phyloP scores from a whole-genome alignment of 495 filamentous ascomycete genomes.

The Xylaria flabelliformis region DNA sequence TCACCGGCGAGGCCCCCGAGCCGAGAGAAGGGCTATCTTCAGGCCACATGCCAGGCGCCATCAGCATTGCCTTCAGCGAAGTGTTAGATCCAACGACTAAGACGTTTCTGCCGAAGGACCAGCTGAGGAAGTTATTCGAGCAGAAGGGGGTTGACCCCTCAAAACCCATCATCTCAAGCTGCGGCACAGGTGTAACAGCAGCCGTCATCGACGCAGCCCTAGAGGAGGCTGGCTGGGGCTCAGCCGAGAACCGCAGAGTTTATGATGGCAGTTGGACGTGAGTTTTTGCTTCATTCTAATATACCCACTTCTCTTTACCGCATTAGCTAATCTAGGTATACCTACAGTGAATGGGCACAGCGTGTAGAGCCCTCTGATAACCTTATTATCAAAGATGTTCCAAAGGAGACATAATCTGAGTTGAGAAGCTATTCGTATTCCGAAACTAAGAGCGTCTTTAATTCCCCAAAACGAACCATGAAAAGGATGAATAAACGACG shows the following conservation, averaged over 20 bases:
- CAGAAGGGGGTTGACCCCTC: conserved; percentile 75
- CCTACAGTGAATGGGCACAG: conserved; percentile 74
- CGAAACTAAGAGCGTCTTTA: background rate
- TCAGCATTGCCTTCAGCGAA: conserved; percentile 79
- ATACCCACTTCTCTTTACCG: background rate
- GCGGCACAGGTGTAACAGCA: conserved; percentile 96
- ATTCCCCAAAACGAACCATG: background rate
- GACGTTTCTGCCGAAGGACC: conserved; percentile 71
- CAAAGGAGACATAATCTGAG: conserved; percentile 15
- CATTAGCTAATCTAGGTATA: conserved; percentile 9
- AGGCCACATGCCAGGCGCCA: conserved; percentile 89
- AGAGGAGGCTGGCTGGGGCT: conserved; percentile 74
- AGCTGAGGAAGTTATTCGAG: conserved; percentile 79
- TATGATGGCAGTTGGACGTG: conserved; percentile 99
- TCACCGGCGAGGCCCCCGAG: conserved; percentile 82
- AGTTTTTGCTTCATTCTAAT: conserved; percentile 50
- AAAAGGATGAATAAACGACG: conserved; percentile 22
- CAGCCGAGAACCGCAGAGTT: conserved; percentile 70
- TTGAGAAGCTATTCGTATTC: background rate
- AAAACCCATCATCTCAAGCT: conserved; percentile 87
- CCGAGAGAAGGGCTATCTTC: conserved; percentile 85
- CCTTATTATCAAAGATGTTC: conserved; percentile 57
- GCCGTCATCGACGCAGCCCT: conserved; percentile 89
- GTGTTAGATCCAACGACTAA: conserved; percentile 84
- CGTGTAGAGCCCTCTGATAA: conserved; percentile 60